Percentiles rank a stretch among this genome's conserved stretches.
phyloP scores from a whole-genome alignment of 495 filamentous ascomycete species.

The Trichoderma asperelloides region DNA sequence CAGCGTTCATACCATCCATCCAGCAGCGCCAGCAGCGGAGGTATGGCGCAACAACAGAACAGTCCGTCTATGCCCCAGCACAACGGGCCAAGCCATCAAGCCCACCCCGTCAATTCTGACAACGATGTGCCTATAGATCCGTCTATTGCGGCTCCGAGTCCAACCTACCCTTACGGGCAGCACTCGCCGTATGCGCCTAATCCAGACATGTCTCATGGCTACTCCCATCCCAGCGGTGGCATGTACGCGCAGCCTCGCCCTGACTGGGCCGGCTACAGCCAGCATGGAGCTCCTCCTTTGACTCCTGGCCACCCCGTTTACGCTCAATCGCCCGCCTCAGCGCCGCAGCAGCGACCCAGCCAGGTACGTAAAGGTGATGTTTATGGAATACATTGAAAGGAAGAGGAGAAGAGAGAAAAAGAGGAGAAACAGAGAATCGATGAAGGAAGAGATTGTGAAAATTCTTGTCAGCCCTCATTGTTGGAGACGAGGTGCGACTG shows the following conservation, averaged over 20 bases:
- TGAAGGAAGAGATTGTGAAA: no score
- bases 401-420: not conserved
- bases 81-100: conserved; percentile 30
- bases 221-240: conserved; percentile 42
- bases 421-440: not conserved
- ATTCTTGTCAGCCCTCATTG: no score
- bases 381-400: not conserved
- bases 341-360: conserved; percentile 51
- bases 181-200: conserved; percentile 77
- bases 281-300: conserved; percentile 52
- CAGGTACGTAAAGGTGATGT: conserved; percentile 51
- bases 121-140: conserved; percentile 97
- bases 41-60: conserved; percentile 89
- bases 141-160: conserved; percentile 85
- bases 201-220: conserved; percentile 71
- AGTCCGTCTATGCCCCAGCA: conserved; percentile 84
- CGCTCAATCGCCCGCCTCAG: conserved; percentile 47
- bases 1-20: conserved; percentile 61
- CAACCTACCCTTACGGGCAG: conserved; percentile 67
- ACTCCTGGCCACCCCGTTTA: conserved; percentile 35
- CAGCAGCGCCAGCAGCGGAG: conserved; percentile 67
- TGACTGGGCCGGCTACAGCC: conserved; percentile 71
- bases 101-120: conserved; percentile 80
- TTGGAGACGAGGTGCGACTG: no score
- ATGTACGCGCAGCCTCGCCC: conserved; percentile 66